Conservation (phyloP, 2,329 filamentous ascomycete genomes). For the Thermothelomyces thermophilus region DNA sequence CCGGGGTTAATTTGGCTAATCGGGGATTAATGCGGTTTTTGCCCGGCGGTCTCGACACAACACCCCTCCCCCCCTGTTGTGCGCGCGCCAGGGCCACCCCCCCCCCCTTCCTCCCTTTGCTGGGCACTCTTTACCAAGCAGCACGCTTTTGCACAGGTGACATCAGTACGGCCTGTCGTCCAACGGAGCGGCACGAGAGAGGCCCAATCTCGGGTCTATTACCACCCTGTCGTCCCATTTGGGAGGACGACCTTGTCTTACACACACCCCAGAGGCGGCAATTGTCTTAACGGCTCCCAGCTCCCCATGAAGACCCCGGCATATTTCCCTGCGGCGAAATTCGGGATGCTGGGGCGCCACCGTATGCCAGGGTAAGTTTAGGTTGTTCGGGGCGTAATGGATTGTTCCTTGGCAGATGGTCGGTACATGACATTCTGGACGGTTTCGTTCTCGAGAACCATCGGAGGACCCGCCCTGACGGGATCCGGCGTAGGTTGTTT, state of each 20-base stretch:
- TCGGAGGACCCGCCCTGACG: constrained; percentile 2
- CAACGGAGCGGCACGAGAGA: constrained; percentile 17
- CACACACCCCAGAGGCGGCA: constrained; percentile 10
- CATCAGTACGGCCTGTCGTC: constrained; percentile 12
- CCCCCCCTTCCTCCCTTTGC: not conserved
- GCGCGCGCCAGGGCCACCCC: too few relatives aligned
- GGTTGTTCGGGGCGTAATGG: constrained; percentile 1
- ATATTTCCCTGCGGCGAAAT: constrained; percentile 3
- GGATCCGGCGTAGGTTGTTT: not conserved
- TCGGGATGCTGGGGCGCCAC: not conserved
- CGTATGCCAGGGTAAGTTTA: constrained; percentile 3
- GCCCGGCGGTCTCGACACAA: constrained; percentile 5
- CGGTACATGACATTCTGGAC: constrained; percentile 18
- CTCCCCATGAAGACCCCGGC: constrained; percentile 11
- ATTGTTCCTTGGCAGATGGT: constrained; percentile 19
- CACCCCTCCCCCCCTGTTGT: not conserved
- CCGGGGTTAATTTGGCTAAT: constrained; percentile 29
- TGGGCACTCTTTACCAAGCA: not conserved
- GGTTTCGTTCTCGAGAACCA: constrained; percentile 8
- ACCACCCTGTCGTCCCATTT: constrained; percentile 21
- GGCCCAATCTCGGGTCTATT: constrained; percentile 24
- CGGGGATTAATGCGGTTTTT: constrained; percentile 19
- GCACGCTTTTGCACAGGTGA: constrained; percentile 16
- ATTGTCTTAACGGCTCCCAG: constrained; percentile 1
- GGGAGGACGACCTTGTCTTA: constrained; percentile 15